Evolutionary conservation across 2,329 filamentous ascomycete genomes (phyloP).

Genomic region (Ophidiomyces ophidiicola): DNA sequence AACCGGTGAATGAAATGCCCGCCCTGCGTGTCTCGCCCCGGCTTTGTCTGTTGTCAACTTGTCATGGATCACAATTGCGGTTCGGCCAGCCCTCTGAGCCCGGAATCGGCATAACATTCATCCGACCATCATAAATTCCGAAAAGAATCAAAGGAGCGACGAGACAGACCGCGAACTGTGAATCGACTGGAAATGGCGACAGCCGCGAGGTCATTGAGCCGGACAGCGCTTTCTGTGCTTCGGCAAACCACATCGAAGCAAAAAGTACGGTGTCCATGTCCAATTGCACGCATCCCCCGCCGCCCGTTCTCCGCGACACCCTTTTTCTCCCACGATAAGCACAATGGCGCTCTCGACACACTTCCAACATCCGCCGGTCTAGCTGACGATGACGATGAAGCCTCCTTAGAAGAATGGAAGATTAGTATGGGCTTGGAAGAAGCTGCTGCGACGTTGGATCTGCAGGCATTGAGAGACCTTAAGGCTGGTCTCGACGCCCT

Average conservation of each 20-base stretch:
- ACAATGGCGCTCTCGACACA: not conserved
- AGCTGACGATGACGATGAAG: not conserved
- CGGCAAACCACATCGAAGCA: conserved; percentile 21
- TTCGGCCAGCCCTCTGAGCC: no score
- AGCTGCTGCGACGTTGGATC: not conserved
- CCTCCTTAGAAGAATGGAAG: not conserved
- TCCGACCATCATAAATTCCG: no score
- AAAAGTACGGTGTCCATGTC: conserved; percentile 8
- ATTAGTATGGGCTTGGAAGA: not conserved
- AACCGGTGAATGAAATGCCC: no score
- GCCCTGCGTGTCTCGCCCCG: no score
- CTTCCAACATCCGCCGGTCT: not conserved
- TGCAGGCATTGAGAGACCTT: conserved; percentile 19
- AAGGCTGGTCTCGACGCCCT: no score
- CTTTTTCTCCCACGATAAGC: not conserved
- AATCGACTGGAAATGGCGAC: conserved; percentile 28
- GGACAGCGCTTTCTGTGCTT: conserved; percentile 24
- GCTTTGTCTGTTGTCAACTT: no score
- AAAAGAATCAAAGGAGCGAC: not conserved
- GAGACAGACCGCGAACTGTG: not conserved
- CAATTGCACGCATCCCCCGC: conserved; percentile 3
- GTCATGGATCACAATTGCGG: no score
- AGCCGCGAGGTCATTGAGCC: conserved; percentile 29
- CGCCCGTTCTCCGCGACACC: conserved; percentile 9
- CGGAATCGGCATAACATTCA: no score